Evolutionary conservation across 768 basidiomycete species (phyloP), one percentile per base, ranked within the genome.

Genomic region (Mycena sanguinolenta): DNA sequence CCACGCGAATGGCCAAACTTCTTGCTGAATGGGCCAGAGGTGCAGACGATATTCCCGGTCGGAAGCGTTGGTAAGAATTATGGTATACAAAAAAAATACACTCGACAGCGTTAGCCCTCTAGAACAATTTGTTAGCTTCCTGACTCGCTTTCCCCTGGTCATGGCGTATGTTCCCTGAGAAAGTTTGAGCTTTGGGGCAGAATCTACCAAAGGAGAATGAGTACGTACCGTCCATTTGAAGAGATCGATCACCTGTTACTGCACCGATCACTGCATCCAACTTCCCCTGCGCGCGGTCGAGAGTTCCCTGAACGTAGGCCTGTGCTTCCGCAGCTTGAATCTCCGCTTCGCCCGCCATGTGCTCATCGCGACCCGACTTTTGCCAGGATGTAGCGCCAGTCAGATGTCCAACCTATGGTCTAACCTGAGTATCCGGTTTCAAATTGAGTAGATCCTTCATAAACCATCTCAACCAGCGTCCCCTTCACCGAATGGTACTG

Each of bases 181-280:
- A 4, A 7, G 14, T 4, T 27, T 21, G 0, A 38, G 4, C 9
- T n/a, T 25, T 9, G 16, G 36, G 1, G 3, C n/a, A n/a, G n/a
- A n/a, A n/a, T n/a, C 36, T 21, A 32, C 4, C 10, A 17, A n/a
- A 4, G 1, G 13, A n/a, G n/a, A n/a, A n/a, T n/a, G n/a, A 21
- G 21, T 19, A 23, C 70, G 60, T 8, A 68, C 71, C 71, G 4
- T 58, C 44, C 4, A 60, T 32, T 38, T 90, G 82, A 74, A 87
- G 86, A 30, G 77, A 36, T 73, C 82, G 82, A 76, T 90, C 89
- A n/a, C 88, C 89, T 17, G 79, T 82, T 52, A 90, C 70, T 5
- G 89, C 86, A 30, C 89, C 89, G 38, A 85, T 79, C 25, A 90
- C 79, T 32, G 86, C 77, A 55, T 90, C 88, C 62, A 85, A 81